Evolutionary conservation across 495 filamentous ascomycete genomes (phyloP).

Genomic region (Tuber indicum): DNA sequence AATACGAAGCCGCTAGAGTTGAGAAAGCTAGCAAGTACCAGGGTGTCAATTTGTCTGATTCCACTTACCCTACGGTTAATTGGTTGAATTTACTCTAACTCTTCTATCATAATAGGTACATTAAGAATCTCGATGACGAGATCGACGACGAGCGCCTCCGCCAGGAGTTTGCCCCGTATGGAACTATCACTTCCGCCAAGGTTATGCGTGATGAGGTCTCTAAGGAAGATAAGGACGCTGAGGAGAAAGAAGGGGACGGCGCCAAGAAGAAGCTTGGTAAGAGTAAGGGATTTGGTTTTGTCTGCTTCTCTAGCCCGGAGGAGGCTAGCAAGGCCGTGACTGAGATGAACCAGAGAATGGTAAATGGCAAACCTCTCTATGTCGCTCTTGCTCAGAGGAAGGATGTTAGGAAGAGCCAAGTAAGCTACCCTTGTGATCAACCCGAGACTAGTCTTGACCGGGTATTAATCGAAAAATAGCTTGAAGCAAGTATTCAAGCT

Average conservation of each 20-base stretch:
- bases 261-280: constrained; percentile 71
- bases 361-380: constrained; percentile 93
- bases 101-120: constrained; percentile 52
- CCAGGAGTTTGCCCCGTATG: constrained; percentile 78
- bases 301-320: constrained; percentile 98
- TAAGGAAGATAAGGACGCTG: constrained; percentile 56
- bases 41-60: constrained; percentile 73
- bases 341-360: constrained; percentile 99
- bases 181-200: constrained; percentile 96
- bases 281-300: constrained; percentile 99
- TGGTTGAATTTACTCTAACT: constrained; percentile 11
- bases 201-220: constrained; percentile 83
- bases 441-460: neutral
- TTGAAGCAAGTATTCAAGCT: constrained; percentile 98
- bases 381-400: constrained; percentile 98
- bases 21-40: constrained; percentile 99
- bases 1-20: constrained; percentile 93
- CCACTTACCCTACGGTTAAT: neutral
- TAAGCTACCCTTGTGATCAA: constrained; percentile 24
- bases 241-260: constrained; percentile 51
- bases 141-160: constrained; percentile 97
- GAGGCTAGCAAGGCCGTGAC: constrained; percentile 98
- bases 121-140: constrained; percentile 97
- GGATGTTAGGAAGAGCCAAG: constrained; percentile 95
- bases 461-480: constrained; percentile 42